Evolutionary conservation across 31 red algal species (phyloP), one percentile per base, ranked within the genome.

Genomic region (Porphyra umbilicalis): DNA sequence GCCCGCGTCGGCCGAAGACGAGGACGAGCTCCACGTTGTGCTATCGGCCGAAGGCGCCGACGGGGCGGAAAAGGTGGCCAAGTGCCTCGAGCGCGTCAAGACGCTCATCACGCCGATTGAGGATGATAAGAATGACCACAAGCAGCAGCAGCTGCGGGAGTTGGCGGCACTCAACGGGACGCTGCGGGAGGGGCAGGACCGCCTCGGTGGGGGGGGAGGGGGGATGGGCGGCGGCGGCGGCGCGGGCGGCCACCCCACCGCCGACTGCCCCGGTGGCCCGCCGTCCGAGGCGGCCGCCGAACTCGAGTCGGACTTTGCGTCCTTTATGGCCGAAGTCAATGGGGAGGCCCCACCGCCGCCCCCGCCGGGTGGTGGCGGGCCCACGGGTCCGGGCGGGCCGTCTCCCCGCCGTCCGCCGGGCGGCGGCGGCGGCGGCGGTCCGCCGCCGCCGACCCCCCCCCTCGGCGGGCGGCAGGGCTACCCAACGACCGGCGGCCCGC

Each of bases 61-160:
- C 35, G 92, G 82, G 13, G 79, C 77, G 78, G 81, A 95, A 9
- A 83, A 84, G 33, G 90, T 95, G 25, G 83, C 42, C 32, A 83
- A 85, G 34, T 95, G 92, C 82, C 88, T 84, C 33, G 37, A 82
- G 25, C 84, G 84, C 39, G 93, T 93, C 13, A 86, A 95, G 86
- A 93, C 93, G 74, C 84, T 98, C 35, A 83, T 95, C 67, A 87
- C 82, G 5, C 91, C 92, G 33, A 78, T 88, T 29, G 46, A 87
- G 32, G 96, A 98, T 71, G 88, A 93, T 36, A 85, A 95, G 75
- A 98, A 98, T 79, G 96, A 92, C 76, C 96, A 95, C 78, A 98
- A 98, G 46, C 90, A 95, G 74, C 90, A 85, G 6, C 96, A 98
- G 82, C 87, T 98, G 36, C 83, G 96, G 20, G 92, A 95, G 80